A percentile compares a stretch with the other conserved stretches of the same genome.
Conservation (phyloP, 345 rosid species). For the Euphorbia tirucalli region DNA sequence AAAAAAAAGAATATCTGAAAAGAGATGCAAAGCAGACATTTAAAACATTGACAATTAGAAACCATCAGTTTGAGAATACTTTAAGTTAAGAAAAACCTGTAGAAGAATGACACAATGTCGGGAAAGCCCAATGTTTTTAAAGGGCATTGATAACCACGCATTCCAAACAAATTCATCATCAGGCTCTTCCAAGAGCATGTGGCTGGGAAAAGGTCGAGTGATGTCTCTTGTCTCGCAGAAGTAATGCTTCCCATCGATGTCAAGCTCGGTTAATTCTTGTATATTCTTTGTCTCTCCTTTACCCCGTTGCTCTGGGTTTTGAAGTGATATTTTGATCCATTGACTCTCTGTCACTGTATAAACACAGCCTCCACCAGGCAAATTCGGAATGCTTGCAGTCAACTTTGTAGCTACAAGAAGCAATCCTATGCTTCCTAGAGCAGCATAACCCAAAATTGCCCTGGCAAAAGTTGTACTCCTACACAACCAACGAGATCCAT, state of each 20-base stretch:
- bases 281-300: conserved; percentile 84
- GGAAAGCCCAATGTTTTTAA: conserved; percentile 62
- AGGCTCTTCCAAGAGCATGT: conserved; percentile 58
- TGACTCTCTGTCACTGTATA: conserved; percentile 81
- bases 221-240: conserved; percentile 89
- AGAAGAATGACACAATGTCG: conserved; percentile 77
- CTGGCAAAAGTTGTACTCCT: conserved; percentile 50
- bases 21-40: not conserved
- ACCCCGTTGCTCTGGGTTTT: conserved; percentile 78
- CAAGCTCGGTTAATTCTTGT: conserved; percentile 85
- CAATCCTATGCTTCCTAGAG: conserved; percentile 72
- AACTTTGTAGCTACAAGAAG: conserved; percentile 87
- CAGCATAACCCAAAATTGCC: conserved; percentile 85
- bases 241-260: conserved; percentile 91
- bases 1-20: not conserved
- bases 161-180: conserved; percentile 99
- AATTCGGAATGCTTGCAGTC: conserved; percentile 58
- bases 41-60: conserved; percentile 14
- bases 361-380: conserved; percentile 95
- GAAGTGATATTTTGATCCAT: conserved; percentile 79
- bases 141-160: conserved; percentile 72
- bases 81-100: conserved; percentile 65
- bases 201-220: conserved; percentile 89
- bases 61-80: conserved; percentile 30
- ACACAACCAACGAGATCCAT: conserved; percentile 56